Base-by-base conservation (phyloP, 192 early-diverging fungal genomes). In the Geranomyces michiganensis region DNA sequence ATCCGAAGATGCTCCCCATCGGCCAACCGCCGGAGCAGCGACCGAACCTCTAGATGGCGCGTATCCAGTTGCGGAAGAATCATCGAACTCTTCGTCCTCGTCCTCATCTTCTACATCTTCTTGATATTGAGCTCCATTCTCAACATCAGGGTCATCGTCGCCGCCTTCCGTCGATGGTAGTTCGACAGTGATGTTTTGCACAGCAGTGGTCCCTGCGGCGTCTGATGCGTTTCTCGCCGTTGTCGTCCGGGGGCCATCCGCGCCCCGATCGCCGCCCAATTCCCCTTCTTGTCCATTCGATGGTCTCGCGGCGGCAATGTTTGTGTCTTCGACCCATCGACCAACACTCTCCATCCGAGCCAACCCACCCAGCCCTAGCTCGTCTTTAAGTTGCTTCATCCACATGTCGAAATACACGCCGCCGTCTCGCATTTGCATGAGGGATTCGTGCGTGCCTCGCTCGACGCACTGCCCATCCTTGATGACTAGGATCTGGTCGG, bases 371-470 rank as follows among this genome's bases (percentile, higher is more conserved):
- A 72, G 27, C 15, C 70, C 70, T 44, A 41, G 22, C 59, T 78
- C 74, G 14, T 81, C 76, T 8, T 83, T 75, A 44, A 92, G 81
- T 85, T 98, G 94, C 73, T 92, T 92, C 71, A 91, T 89, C 96
- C 94, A 96, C 94, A 96, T 95, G 65, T 92, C 90, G 69, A 85
- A 93, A 71, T 98, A 96, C 3, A 91, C 82, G 4, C 91, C 92
- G 2, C 17, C 17, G 19, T 79, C 71, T 60, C 76, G 53, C 53
- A 66, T 56, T 1, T 62, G 61, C 70, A 72, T 72, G 0, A 72
- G 53, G 15, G 61, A 22, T 55, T 72, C 70, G 56, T 72, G 70
- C n/a, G 60, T 72, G 0, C 70, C 70, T 7, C 70, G 36, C 76
- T 95, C 92, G 8, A 94, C 91, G 51, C 95, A 87, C 27, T 75